Conservation (phyloP, 495 filamentous ascomycete species). For the Penicillium flavigenum region DNA sequence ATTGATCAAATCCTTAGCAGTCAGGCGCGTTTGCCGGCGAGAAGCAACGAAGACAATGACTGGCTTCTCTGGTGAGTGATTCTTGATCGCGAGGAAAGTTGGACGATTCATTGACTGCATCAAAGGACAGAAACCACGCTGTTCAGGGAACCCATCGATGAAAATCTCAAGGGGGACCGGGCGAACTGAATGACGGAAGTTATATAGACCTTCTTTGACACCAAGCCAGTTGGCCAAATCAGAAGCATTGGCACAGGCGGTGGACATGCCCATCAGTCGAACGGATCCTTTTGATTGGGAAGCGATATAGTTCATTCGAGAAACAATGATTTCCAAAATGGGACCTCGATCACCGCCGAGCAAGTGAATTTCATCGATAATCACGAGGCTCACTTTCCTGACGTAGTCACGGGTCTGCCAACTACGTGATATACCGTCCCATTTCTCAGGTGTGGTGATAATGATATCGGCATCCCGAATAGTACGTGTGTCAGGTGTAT, state of each 20-base stretch:
- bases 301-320: conserved; percentile 98
- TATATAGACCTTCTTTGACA: conserved; percentile 95
- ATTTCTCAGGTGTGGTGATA: conserved; percentile 98
- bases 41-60: conserved; percentile 99
- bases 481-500: conserved; percentile 92
- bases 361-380: conserved; percentile 98
- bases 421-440: conserved; percentile 97
- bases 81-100: conserved; percentile 94
- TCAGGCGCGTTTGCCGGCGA: conserved; percentile 89
- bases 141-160: conserved; percentile 96
- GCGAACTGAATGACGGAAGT: conserved; percentile 96
- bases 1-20: conserved; percentile 93
- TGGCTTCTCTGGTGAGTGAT: conserved; percentile 91
- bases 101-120: conserved; percentile 99
- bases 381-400: conserved; percentile 89
- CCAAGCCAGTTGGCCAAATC: conserved; percentile 97
- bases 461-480: conserved; percentile 97
- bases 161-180: conserved; percentile 94
- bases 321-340: conserved; percentile 98
- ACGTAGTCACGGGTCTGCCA: conserved; percentile 98
- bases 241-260: conserved; percentile 91
- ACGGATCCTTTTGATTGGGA: conserved; percentile 83
- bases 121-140: conserved; percentile 91
- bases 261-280: conserved; percentile 94
- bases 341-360: conserved; percentile 93